Evolutionary conservation across 1,284 basidiomycete species (phyloP).

Genomic region (Microbotryum violaceum): DNA sequence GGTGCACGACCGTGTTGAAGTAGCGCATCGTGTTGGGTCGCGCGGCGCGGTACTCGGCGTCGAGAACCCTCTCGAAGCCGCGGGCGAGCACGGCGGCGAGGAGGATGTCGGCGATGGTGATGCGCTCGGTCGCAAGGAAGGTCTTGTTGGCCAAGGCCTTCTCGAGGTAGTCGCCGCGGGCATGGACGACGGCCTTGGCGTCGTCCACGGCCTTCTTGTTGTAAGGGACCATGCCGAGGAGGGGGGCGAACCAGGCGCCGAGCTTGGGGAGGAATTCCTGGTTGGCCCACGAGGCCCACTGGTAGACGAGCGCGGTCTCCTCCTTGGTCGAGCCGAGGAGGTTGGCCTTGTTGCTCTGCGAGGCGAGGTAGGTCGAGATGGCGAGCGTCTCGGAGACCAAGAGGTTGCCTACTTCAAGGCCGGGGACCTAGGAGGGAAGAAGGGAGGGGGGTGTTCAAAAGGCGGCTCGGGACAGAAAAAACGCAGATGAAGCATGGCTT

Average conservation of each 20-base stretch:
- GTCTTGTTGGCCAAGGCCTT: slow-evolving; percentile 68
- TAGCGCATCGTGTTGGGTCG: slow-evolving; percentile 73
- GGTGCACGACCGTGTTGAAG: slow-evolving; percentile 58
- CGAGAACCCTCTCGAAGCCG: slow-evolving; percentile 46
- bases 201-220: slow-evolving; percentile 54
- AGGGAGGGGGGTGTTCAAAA: neutral
- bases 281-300: slow-evolving; percentile 30
- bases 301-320: slow-evolving; percentile 29
- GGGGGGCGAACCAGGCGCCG: slow-evolving; percentile 58
- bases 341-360: slow-evolving; percentile 30
- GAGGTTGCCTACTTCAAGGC: slow-evolving; percentile 70
- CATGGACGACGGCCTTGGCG: slow-evolving; percentile 42
- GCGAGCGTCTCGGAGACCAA: slow-evolving; percentile 67
- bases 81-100: slow-evolving; percentile 53
- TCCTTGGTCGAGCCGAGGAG: slow-evolving; percentile 31
- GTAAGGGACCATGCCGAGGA: slow-evolving; percentile 49
- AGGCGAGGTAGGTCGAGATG: slow-evolving; percentile 66
- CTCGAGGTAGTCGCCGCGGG: slow-evolving; percentile 57
- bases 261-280: slow-evolving; percentile 55
- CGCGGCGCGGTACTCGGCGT: slow-evolving; percentile 57
- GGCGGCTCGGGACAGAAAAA: neutral
- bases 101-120: slow-evolving; percentile 83
- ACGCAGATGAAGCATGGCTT: neutral
- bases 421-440: slow-evolving; percentile 73
- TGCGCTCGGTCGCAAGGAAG: slow-evolving; percentile 86